Evolutionary conservation across 2,329 filamentous ascomycete species (phyloP).

Genomic region (Didymella exigua): DNA sequence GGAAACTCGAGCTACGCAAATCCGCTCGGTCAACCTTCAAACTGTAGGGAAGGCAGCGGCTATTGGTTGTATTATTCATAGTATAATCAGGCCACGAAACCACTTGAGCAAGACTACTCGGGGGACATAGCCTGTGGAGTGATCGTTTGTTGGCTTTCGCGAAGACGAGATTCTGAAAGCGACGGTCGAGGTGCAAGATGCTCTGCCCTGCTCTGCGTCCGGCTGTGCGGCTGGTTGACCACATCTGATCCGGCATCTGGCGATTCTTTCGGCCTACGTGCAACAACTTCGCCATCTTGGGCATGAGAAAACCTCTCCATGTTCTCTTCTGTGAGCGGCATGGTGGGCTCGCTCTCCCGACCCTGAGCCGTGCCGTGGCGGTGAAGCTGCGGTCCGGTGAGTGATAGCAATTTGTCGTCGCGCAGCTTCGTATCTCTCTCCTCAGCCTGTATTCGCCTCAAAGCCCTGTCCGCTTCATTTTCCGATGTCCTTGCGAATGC

Average conservation of each 20-base stretch:
- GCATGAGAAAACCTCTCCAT: constrained; percentile 43
- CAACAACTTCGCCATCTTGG: constrained; percentile 29
- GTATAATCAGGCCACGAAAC: background rate
- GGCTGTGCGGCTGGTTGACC: constrained; percentile 25
- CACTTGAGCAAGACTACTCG: background rate
- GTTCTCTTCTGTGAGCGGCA: constrained; percentile 47
- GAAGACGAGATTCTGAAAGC: constrained; percentile 21
- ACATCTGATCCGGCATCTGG: constrained; percentile 25
- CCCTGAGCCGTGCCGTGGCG: constrained; percentile 30
- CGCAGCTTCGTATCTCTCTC: constrained; percentile 61
- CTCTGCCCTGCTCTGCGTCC: constrained; percentile 21
- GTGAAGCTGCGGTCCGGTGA: constrained; percentile 47
- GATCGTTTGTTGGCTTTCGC: constrained; percentile 39
- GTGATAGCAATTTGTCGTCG: constrained; percentile 61
- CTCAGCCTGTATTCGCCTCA: constrained; percentile 57
- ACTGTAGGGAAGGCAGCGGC: background rate
- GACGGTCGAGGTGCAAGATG: constrained; percentile 25
- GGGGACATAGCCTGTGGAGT: constrained; percentile 6
- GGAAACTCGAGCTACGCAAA: background rate
- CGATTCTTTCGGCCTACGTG: constrained; percentile 20
- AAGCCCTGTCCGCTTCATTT: constrained; percentile 53
- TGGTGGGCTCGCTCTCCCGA: constrained; percentile 24
- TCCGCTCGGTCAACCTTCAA: background rate
- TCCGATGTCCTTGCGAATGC: constrained; percentile 51
- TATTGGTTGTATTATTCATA: background rate